phyloP scores from a whole-genome alignment of 441 rosid genomes.

The Croton setiger region DNA sequence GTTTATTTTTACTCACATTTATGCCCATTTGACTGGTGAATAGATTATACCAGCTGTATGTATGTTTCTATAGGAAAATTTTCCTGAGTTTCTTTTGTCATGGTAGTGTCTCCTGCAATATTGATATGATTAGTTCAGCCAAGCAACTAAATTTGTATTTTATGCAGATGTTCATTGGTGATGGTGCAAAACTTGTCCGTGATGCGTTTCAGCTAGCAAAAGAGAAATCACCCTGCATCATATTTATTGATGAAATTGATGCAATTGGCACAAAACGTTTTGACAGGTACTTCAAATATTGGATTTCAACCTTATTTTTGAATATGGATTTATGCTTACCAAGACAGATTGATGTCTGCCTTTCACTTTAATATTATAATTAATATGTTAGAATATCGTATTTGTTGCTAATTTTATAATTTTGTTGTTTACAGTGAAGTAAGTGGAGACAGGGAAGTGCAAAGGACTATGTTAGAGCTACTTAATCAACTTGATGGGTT shows the following conservation, averaged over 20 bases:
- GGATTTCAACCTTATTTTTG: not conserved
- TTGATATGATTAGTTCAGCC: not conserved
- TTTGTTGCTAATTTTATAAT: constrained; percentile 14
- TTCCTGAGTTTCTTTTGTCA: not conserved
- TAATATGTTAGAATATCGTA: constrained; percentile 5
- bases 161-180: constrained; percentile 95
- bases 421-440: constrained; percentile 65
- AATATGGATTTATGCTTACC: not conserved
- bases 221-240: constrained; percentile 98
- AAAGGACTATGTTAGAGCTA: constrained; percentile 93
- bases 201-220: constrained; percentile 99
- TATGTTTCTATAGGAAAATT: not conserved
- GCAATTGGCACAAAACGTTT: constrained; percentile 99
- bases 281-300: constrained; percentile 53
- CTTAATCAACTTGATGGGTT: constrained; percentile 98
- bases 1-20: not conserved
- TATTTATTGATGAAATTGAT: constrained; percentile 95
- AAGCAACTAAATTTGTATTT: constrained; percentile 11
- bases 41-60: not conserved
- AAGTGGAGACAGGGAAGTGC: constrained; percentile 98
- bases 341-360: not conserved
- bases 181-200: constrained; percentile 98
- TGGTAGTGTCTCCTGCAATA: not conserved
- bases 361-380: not conserved
- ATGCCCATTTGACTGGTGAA: not conserved